Evolutionary conservation across 164 flowering plant species (phyloP), one percentile per base, ranked within the genome.

Genomic region (Magnolia kwangsiensis): DNA sequence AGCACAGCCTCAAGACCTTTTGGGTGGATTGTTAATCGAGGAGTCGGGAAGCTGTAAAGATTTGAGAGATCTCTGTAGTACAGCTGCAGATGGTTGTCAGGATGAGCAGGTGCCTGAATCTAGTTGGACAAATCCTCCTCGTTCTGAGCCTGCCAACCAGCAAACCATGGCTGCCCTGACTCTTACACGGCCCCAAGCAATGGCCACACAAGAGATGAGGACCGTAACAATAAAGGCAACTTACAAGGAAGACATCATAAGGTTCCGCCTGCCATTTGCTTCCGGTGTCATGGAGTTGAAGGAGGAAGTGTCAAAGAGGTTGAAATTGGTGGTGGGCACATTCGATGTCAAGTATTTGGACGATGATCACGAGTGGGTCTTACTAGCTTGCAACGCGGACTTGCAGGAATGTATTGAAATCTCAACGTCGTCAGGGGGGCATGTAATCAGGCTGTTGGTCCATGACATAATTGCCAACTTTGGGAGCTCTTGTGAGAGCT

Each of bases 401-500:
- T 80, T 92, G 76, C 92, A 82, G 72, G 99, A 96, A 75, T 96
- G 99, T 74, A 61, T 92, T 58, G 98, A 96, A 63, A 72, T 90
- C 50, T 84, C 88, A 10, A 86, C 76, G 81, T 84, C 89, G 50
- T 87, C 93, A 7, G 90, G 94, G n/a, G 80, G 87, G 79, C 88
- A 83, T 64, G 82, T 90, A 66, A 84, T 91, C 78, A 88, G 99
- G 80, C 80, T 96, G 75, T 72, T 76, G 65, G 86, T 92, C 68
- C 91, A 90, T 67, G 98, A 96, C 71, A 72, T 85, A 61, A 67
- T 78, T 80, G 66, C 91, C 51, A 90, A 84, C 81, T 88, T 88
- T 19, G 98, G 98, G 16, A 94, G 99, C 85, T 96, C 98, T 3
- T 90, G 92, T 75, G 99, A 90, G 85, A 96, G 97, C 87, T 86